A percentile compares a stretch with the other conserved stretches of the same genome.
These are phyloP conservation scores for Salix suchowensis DNA, from an alignment of 345 rosid species.

Conservation along the genomic window DNA sequence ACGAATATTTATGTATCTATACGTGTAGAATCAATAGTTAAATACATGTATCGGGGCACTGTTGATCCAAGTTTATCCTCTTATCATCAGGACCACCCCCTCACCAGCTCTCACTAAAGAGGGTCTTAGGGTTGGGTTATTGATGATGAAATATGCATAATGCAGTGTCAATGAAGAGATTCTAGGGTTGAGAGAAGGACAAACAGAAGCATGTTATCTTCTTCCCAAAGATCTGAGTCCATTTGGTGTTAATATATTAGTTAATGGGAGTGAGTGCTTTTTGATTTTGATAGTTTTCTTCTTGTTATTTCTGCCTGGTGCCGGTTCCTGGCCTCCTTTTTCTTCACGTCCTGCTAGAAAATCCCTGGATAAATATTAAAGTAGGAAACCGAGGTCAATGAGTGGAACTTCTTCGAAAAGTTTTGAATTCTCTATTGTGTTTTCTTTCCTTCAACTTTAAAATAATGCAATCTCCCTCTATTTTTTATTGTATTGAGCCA, in stretches of 20 bases:
- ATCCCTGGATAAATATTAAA: slow-evolving; percentile 13
- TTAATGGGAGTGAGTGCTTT: slow-evolving; percentile 36
- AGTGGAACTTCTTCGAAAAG: slow-evolving; percentile 26
- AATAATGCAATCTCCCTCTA: slow-evolving; percentile 4
- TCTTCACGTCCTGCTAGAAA: slow-evolving; percentile 15
- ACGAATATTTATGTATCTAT: no score
- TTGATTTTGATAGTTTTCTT: slow-evolving; percentile 56
- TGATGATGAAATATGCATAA: slow-evolving; percentile 34
- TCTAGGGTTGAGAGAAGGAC: slow-evolving; percentile 66
- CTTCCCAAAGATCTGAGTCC: slow-evolving; percentile 38
- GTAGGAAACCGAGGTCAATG: slow-evolving; percentile 44
- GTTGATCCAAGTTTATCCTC: slow-evolving; percentile 42
- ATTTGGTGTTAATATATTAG: slow-evolving; percentile 28
- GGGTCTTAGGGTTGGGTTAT: slow-evolving; percentile 32
- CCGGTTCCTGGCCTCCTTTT: slow-evolving; percentile 44
- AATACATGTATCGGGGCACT: background rate
- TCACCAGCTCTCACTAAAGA: slow-evolving; percentile 50
- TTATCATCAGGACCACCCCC: slow-evolving; percentile 17
- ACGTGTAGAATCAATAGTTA: background rate
- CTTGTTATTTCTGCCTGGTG: slow-evolving; percentile 64
- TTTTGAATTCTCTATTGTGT: slow-evolving; percentile 14
- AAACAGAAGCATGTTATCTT: slow-evolving; percentile 54
- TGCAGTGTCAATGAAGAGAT: slow-evolving; percentile 46
- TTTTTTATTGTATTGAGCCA: background rate
- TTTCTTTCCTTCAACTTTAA: slow-evolving; percentile 5